Evolutionary conservation across 208 protist genomes (phyloP).

Genomic region (Kentomonas sorsogonicus): DNA sequence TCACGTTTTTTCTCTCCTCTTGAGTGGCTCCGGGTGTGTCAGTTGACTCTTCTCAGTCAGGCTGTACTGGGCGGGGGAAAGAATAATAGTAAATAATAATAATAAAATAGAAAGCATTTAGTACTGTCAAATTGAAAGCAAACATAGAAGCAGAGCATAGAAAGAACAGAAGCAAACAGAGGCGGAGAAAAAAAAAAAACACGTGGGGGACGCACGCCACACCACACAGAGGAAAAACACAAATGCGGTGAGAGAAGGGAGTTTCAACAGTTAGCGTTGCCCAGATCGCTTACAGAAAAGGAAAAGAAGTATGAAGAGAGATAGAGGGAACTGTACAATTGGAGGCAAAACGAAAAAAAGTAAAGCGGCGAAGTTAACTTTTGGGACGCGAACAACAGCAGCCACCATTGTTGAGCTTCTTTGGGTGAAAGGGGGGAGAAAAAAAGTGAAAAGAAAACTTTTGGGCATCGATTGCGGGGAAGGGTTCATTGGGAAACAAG

Average conservation of each 20-base stretch:
- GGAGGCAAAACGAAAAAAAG: background rate
- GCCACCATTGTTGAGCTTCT: background rate
- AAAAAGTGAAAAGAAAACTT: constrained; percentile 8
- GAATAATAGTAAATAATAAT: too few relatives aligned
- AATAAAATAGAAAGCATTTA: background rate
- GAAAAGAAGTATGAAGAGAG: background rate
- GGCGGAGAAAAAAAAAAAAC: background rate
- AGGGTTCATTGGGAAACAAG: background rate
- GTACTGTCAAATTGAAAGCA: background rate
- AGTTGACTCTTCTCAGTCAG: background rate
- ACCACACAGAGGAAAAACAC: background rate
- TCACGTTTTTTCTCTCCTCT: too few relatives aligned
- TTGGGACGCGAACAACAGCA: background rate
- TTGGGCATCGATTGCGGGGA: background rate
- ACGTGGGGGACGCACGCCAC: background rate
- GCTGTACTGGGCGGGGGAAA: background rate
- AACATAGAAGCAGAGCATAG: background rate
- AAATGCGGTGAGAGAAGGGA: background rate
- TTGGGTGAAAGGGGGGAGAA: background rate
- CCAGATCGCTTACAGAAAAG: background rate
- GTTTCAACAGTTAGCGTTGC: background rate
- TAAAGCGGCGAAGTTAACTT: background rate
- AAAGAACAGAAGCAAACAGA: background rate
- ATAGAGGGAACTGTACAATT: too few relatives aligned
- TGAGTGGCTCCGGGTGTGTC: too few relatives aligned